Evolutionary conservation across 257 asterid species (phyloP), one percentile per base, ranked within the genome.

Genomic region (Jacaranda mimosifolia): DNA sequence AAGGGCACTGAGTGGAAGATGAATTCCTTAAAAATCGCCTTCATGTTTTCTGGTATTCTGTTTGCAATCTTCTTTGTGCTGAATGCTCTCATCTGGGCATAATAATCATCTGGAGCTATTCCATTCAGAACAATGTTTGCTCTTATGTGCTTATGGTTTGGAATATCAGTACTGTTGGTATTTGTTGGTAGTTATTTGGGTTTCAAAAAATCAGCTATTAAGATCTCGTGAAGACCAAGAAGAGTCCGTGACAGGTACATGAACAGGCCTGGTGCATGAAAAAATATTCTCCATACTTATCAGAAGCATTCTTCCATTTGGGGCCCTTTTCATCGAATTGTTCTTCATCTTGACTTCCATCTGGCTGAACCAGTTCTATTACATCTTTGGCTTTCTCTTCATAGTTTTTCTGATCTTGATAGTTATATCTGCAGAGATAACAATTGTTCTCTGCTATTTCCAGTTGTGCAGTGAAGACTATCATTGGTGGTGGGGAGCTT

Each of bases 401-500:
- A 93, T 93, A 21, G 98, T 93, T 19, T 93, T 91, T 5, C 86
- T 91, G 81, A 93, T 93, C 83, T 82, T 93, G 82, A 77, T 93
- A 48, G 81, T 93, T 81, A 91, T 97, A 3, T 91, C 92, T 43
- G 98, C 97, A 12, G 97, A 93, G 85, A 93, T 93, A 32, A 82
- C 98, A 0, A 84, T 93, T 17, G 98, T 93, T 57, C 92, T 93
- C 77, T 93, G 98, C 94, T 93, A 93, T 87, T 89, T 93, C 90
- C 98, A 93, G 89, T 74, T 91, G 76, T 93, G 98, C 89, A 91
- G 97, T 46, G 98, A 93, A 82, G 98, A 93, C 85, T 89, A 93
- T 72, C 75, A 91, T 26, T 93, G 98, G 98, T 93, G 98, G 98
- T 93, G 98, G 98, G 89, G 98, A 83, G 98, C 98, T 70, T 93